These are phyloP conservation scores for Tilletia walkeri DNA, from an alignment of 1,284 basidiomycete species.

Conservation along the genomic window DNA sequence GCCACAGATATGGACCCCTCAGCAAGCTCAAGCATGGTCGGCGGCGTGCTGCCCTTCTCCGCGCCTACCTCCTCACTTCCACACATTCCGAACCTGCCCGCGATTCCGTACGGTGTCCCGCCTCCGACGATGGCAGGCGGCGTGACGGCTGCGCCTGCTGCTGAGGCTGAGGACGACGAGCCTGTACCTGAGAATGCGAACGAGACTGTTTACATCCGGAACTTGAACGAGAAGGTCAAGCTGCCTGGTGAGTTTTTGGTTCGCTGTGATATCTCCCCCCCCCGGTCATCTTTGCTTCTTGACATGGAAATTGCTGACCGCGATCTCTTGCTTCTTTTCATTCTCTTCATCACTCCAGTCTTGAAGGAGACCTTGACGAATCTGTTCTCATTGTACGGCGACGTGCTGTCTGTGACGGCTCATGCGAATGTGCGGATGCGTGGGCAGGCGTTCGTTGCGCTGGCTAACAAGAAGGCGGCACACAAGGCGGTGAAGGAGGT, in stretches of 20 bases:
- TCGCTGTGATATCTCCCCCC: too few species aligned
- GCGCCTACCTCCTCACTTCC: too few species aligned
- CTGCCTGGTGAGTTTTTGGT: slow-evolving; percentile 56
- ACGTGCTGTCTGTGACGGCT: slow-evolving; percentile 85
- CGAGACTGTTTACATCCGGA: slow-evolving; percentile 93
- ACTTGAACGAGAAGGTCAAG: slow-evolving; percentile 95
- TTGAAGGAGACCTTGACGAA: slow-evolving; percentile 83
- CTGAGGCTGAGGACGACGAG: background rate
- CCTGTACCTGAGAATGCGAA: slow-evolving; percentile 14
- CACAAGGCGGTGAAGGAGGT: slow-evolving; percentile 87
- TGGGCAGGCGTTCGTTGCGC: slow-evolving; percentile 95
- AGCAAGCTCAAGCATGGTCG: too few species aligned
- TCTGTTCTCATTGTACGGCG: slow-evolving; percentile 89
- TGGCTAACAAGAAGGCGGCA: slow-evolving; percentile 75
- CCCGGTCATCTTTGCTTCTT: background rate
- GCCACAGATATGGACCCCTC: too few species aligned
- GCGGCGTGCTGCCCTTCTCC: too few species aligned
- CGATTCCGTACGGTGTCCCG: too few species aligned
- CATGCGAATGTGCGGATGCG: slow-evolving; percentile 93
- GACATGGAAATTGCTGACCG: background rate
- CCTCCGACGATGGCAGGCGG: too few species aligned
- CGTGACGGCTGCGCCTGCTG: too few species aligned
- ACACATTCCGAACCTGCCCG: too few species aligned
- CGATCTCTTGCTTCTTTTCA: too few species aligned
- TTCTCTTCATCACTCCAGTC: slow-evolving; percentile 57